phyloP scores from a whole-genome alignment of 371 early-diverging fungal species.

The Fennellomyces sp. region DNA sequence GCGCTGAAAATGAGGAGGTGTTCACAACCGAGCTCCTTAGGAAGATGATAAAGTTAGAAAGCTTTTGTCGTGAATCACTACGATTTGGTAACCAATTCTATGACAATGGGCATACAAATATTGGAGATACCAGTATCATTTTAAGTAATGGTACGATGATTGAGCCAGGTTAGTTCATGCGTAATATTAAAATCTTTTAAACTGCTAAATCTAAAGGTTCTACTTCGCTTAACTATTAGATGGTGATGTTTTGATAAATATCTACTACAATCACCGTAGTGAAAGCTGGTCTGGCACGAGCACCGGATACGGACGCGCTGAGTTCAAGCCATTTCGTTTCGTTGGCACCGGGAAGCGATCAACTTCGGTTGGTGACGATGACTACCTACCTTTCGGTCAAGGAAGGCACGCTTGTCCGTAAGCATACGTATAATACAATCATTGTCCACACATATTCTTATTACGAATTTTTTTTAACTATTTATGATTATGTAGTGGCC shows the following conservation, averaged over 20 bases:
- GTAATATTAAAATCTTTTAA: too few species aligned
- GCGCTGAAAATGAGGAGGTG: slow-evolving; percentile 26
- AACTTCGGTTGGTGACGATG: slow-evolving; percentile 38
- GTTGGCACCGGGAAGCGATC: slow-evolving; percentile 37
- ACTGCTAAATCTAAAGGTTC: slow-evolving; percentile 8
- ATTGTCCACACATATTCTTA: too few species aligned
- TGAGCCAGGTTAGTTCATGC: slow-evolving; percentile 35
- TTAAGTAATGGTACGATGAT: slow-evolving; percentile 43
- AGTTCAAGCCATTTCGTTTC: slow-evolving; percentile 52
- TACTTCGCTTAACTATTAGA: slow-evolving; percentile 9
- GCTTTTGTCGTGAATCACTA: slow-evolving; percentile 48
- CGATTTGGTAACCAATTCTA: slow-evolving; percentile 27
- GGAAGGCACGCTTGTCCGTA: slow-evolving; percentile 46
- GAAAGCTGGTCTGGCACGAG: too few species aligned
- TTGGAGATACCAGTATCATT: slow-evolving; percentile 20
- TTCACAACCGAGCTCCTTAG: slow-evolving; percentile 28
- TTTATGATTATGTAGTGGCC: too few species aligned
- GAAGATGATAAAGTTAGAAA: slow-evolving; percentile 47
- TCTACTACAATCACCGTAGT: background rate
- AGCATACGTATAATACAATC: background rate
- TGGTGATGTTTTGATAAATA: background rate
- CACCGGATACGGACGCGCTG: background rate
- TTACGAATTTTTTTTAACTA: background rate
- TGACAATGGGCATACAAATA: slow-evolving; percentile 27
- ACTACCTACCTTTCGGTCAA: slow-evolving; percentile 53